Evolutionary conservation across 441 rosid genomes (phyloP).

Genomic region (Manihot esculenta): DNA sequence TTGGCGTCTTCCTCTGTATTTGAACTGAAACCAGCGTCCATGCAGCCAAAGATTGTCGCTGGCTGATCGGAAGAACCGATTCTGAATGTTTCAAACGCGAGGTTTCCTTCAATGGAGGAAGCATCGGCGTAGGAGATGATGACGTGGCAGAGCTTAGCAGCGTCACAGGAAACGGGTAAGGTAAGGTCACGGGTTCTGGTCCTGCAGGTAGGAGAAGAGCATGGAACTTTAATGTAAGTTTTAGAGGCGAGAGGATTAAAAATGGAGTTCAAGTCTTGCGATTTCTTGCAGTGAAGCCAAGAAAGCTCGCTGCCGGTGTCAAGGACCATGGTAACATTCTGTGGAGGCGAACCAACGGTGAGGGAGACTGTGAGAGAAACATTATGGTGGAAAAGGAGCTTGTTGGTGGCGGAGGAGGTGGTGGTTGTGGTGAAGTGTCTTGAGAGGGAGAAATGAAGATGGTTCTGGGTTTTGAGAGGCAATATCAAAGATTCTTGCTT

Average conservation of each 20-base stretch:
- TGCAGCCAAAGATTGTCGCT: slow-evolving; percentile 72
- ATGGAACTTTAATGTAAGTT: slow-evolving; percentile 51
- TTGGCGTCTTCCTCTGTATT: slow-evolving; percentile 58
- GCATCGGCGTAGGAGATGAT: slow-evolving; percentile 90
- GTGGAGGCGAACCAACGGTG: slow-evolving; percentile 72
- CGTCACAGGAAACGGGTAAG: slow-evolving; percentile 78
- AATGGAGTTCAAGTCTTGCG: slow-evolving; percentile 22
- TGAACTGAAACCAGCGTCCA: slow-evolving; percentile 52
- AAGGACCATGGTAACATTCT: slow-evolving; percentile 67
- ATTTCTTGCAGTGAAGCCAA: slow-evolving; percentile 70
- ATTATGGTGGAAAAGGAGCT: slow-evolving; percentile 65
- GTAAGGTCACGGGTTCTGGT: slow-evolving; percentile 67
- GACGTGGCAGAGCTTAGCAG: slow-evolving; percentile 66
- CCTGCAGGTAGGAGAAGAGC: slow-evolving; percentile 72
- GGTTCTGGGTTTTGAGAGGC: slow-evolving; percentile 45
- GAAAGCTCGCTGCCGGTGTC: slow-evolving; percentile 89
- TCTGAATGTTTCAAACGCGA: slow-evolving; percentile 70
- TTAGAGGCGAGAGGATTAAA: slow-evolving; percentile 77
- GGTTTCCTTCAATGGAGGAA: slow-evolving; percentile 74
- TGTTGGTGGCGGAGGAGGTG: slow-evolving; percentile 35
- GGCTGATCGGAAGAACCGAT: slow-evolving; percentile 51
- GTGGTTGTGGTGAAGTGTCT: slow-evolving; percentile 11
- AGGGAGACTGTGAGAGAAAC: slow-evolving; percentile 69
- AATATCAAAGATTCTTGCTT: slow-evolving; percentile 38
- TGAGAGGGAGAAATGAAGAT: slow-evolving; percentile 21